These are phyloP conservation scores for Oxytropis ochrocephala DNA, from an alignment of 306 rosid species.

Conservation along the genomic window DNA sequence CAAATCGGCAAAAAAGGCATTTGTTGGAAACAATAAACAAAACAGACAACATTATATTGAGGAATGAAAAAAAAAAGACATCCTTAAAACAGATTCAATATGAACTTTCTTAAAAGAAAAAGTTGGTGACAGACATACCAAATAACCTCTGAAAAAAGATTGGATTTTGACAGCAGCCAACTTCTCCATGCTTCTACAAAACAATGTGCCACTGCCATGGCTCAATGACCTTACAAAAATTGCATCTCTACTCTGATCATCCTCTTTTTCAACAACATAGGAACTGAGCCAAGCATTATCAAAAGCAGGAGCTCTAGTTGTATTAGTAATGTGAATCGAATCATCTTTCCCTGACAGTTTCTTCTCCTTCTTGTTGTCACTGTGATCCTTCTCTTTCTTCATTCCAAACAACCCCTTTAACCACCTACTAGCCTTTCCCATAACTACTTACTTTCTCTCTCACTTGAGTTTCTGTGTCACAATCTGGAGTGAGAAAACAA, in stretches of 20 bases:
- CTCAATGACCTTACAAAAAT: constrained; percentile 60
- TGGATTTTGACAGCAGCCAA: constrained; percentile 73
- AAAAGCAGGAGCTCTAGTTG: neutral
- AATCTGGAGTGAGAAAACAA: constrained; percentile 19
- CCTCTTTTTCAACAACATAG: constrained; percentile 42
- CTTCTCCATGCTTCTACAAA: constrained; percentile 35
- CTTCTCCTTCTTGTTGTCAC: constrained; percentile 41
- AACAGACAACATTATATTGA: neutral
- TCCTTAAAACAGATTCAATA: neutral
- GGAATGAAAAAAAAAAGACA: neutral
- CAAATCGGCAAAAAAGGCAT: neutral
- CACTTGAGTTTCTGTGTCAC: constrained; percentile 3
- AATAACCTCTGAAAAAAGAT: constrained; percentile 68
- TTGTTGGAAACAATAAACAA: neutral
- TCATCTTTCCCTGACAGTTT: constrained; percentile 38
- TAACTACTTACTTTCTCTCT: neutral
- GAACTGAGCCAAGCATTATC: constrained; percentile 46
- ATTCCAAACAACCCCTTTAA: constrained; percentile 72
- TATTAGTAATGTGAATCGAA: neutral
- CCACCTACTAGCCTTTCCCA: constrained; percentile 78
- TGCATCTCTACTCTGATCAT: constrained; percentile 55
- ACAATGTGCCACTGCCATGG: constrained; percentile 35
- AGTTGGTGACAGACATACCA: constrained; percentile 40
- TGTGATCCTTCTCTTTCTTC: constrained; percentile 62
- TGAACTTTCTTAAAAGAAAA: neutral